Conservation (phyloP, 2,329 filamentous ascomycete species). For the Rhinocladiella similis region DNA sequence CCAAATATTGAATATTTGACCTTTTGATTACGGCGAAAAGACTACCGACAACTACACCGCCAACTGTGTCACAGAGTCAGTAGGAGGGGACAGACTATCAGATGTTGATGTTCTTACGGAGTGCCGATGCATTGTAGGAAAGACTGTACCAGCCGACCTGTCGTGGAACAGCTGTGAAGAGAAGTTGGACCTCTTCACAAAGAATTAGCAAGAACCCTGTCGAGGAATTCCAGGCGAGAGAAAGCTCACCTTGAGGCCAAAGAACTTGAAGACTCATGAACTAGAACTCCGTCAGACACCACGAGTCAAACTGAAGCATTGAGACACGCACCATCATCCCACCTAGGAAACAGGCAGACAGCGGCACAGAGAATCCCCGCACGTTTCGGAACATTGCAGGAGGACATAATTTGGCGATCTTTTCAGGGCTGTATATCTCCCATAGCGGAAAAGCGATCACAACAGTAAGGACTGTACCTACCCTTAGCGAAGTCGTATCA, state of each 20-base stretch:
- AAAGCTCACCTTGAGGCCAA: constrained; percentile 10
- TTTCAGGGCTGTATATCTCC: constrained; percentile 12
- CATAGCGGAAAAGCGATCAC: constrained; percentile 12
- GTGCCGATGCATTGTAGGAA: constrained; percentile 2
- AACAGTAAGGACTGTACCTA: too few species aligned
- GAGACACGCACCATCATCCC: neutral
- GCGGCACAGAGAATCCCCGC: constrained; percentile 7
- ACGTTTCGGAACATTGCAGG: constrained; percentile 8
- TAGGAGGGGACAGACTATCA: constrained; percentile 2
- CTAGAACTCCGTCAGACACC: too few species aligned
- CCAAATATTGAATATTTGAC: too few species aligned
- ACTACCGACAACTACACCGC: constrained; percentile 5
- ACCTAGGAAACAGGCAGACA: neutral
- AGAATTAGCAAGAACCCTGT: neutral
- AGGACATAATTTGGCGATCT: constrained; percentile 14
- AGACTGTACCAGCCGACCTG: constrained; percentile 14
- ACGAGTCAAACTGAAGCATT: neutral
- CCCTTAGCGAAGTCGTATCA: too few species aligned
- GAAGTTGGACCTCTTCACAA: constrained; percentile 1
- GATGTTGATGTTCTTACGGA: neutral
- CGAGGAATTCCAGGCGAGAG: neutral
- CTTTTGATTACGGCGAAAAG: neutral
- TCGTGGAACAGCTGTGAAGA: constrained; percentile 14
- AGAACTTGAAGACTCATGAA: constrained; percentile 10
- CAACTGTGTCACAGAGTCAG: constrained; percentile 1